Percentiles rank a stretch among this genome's conserved stretches.
Conservation (phyloP, 1,139 yeast genomes). For the Geotrichum siamense region DNA sequence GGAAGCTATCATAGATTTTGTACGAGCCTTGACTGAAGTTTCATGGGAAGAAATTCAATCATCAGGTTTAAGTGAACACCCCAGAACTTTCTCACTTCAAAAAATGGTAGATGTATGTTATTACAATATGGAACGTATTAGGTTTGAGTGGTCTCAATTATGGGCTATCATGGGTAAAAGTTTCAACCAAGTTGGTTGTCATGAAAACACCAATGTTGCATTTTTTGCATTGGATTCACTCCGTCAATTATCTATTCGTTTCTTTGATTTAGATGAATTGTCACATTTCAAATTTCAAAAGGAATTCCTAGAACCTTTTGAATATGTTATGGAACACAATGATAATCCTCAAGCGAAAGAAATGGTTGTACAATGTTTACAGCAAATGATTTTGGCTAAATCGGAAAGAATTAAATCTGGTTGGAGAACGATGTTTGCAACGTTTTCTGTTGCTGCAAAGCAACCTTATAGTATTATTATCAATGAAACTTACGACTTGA, state of each 20-base stretch:
- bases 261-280: conserved; percentile 87
- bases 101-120: conserved; percentile 96
- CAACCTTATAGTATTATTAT: conserved; percentile 46
- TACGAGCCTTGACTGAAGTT: conserved; percentile 77
- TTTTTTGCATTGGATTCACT: conserved; percentile 90
- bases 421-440: conserved; percentile 84
- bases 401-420: conserved; percentile 78
- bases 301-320: conserved; percentile 88
- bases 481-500: conserved; percentile 54
- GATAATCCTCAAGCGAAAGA: conserved; percentile 68
- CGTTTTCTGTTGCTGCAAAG: conserved; percentile 59
- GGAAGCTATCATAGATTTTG: conserved; percentile 78
- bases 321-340: conserved; percentile 65
- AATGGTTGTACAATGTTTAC: conserved; percentile 84
- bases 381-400: conserved; percentile 76
- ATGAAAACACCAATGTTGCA: conserved; percentile 65
- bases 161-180: conserved; percentile 93
- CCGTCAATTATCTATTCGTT: conserved; percentile 86
- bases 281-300: conserved; percentile 93
- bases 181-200: conserved; percentile 80
- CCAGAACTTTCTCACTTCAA: conserved; percentile 86
- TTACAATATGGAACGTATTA: conserved; percentile 92
- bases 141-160: conserved; percentile 93
- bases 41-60: conserved; percentile 88
- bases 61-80: conserved; percentile 72